A percentile compares a stretch with the other conserved stretches of the same genome.
Evolutionary conservation across 2,329 filamentous ascomycete species (phyloP).

Genomic region (Talaromyces sp.): DNA sequence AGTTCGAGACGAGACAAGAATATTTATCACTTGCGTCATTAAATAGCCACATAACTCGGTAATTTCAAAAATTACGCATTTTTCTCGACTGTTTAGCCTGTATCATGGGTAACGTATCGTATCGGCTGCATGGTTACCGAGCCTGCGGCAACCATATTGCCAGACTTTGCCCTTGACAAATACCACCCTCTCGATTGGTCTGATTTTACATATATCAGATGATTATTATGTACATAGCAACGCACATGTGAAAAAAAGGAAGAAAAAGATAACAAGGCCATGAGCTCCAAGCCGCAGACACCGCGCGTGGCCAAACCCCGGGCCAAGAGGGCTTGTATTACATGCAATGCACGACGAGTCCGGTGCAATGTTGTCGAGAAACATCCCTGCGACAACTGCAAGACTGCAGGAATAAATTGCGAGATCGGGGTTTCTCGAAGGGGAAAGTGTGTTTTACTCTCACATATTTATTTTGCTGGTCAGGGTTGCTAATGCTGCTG

Average conservation of each 20-base stretch:
- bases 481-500: conserved; percentile 10
- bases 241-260: neutral
- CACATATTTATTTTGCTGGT: conserved; percentile 26
- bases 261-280: neutral
- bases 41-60: neutral
- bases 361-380: conserved; percentile 44
- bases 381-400: conserved; percentile 42
- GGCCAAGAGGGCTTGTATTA: conserved; percentile 41
- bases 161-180: conserved; percentile 7
- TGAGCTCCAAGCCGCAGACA: conserved; percentile 8
- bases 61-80: neutral
- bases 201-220: neutral
- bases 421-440: conserved; percentile 40
- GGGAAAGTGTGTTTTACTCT: conserved; percentile 34
- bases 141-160: conserved; percentile 1
- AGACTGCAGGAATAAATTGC: conserved; percentile 31
- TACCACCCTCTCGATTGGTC: conserved; percentile 7
- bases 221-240: neutral
- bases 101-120: neutral
- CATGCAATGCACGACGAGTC: conserved; percentile 43
- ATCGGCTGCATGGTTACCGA: conserved; percentile 12
- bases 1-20: neutral
- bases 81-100: neutral
- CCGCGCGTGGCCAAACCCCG: conserved; percentile 20
- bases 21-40: neutral